Evolutionary conservation across 306 rosid genomes (phyloP), one percentile per base, ranked within the genome.

Genomic region (Abrus precatorius): DNA sequence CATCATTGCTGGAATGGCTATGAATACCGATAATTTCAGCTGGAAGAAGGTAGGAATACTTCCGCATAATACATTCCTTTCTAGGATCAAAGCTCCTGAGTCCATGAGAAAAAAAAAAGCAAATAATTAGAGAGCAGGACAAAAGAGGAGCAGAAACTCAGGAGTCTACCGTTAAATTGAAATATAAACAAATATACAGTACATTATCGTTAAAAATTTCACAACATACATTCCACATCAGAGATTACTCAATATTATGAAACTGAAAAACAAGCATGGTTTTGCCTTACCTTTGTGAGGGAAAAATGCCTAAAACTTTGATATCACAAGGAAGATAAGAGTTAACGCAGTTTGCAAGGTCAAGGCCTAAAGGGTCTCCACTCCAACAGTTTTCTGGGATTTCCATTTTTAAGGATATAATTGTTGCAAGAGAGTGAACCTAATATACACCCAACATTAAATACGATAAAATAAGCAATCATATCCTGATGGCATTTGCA

Each of bases 391-490:
- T 82, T 27, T 82, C 91, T 7, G 94, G 97, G 61, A 95, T 87
- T 87, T 95, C 99, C 98, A 95, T 90, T 88, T 95, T 95, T 77
- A 95, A 88, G 45, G 98, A 83, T 82, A 93, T 87, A 60, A 88
- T 86, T 6, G 97, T 90, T 1, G 97, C 97, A 84, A 95, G 87
- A 20, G 97, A 93, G 86, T 93, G 99, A 74, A 93, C 98, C 98
- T 95, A 74, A 49, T 63, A 79, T 4, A 68, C 2, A 43, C 20
- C 27, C 47, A 77, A 60, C 75, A 82, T 75, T 41, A 69, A 57
- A 56, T 72, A 67, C 30, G 80, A 69, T 50, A 7, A 47, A 38
- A 50, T 36, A 27, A 72, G 3, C 53, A 69, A 81, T 49, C 72
- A 34, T 11, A 70, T 7, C 10, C 49, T 14, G 20, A 20, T 4